Percentiles rank a stretch among this genome's conserved stretches.
Conservation (phyloP, 805 yeast genomes). For the Lipomyces yamadae region DNA sequence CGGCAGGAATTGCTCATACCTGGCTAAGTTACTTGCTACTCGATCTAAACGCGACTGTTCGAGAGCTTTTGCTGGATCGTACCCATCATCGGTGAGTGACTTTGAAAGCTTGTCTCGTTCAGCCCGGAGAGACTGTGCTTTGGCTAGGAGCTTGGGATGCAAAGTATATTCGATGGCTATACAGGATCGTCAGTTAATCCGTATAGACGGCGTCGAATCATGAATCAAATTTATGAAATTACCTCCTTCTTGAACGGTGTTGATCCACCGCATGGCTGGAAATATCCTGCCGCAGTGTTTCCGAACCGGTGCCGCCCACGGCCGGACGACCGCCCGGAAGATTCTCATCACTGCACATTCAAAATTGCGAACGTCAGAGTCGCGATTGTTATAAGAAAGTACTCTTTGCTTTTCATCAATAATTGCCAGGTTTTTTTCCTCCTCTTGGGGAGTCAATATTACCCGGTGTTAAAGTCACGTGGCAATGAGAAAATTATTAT, state of each 20-base stretch:
- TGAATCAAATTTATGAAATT: not conserved
- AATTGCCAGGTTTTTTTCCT: not conserved
- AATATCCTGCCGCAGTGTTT: not conserved
- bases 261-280: not conserved
- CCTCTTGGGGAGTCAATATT: no score
- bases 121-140: slow-evolving; percentile 15
- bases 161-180: slow-evolving; percentile 7
- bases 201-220: not conserved
- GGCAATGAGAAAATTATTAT: no score
- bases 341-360: not conserved
- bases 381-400: not conserved
- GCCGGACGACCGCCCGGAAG: slow-evolving; percentile 1
- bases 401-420: not conserved
- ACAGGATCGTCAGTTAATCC: not conserved
- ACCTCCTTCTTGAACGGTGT: not conserved
- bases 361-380: not conserved
- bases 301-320: not conserved
- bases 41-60: slow-evolving; percentile 22
- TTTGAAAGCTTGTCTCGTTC: slow-evolving; percentile 27
- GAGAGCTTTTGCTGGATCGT: slow-evolving; percentile 32
- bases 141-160: slow-evolving; percentile 15
- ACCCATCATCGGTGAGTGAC: slow-evolving; percentile 22
- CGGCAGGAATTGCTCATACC: slow-evolving; percentile 25
- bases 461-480: no score
- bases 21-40: slow-evolving; percentile 13